phyloP scores from a whole-genome alignment of 2,329 filamentous ascomycete species.

The Orbilia javanica region DNA sequence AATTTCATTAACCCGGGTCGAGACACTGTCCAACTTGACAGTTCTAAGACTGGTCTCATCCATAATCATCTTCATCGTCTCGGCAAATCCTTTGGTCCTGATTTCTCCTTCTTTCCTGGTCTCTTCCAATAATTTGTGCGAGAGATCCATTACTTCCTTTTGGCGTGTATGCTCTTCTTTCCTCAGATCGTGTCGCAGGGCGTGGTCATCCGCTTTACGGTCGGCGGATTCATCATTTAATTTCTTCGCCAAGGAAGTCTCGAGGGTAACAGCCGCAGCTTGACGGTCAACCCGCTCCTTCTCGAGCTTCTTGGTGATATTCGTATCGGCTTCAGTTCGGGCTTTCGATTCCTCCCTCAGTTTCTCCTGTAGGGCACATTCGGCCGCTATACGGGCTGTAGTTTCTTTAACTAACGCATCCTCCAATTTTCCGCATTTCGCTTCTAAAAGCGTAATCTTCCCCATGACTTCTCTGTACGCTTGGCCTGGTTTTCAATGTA shows the following conservation, averaged over 20 bases:
- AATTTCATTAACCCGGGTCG: constrained; percentile 21
- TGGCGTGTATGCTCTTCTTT: constrained; percentile 15
- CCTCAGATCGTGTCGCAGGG: constrained; percentile 5
- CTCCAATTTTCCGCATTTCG: constrained; percentile 5
- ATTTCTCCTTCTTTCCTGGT: constrained; percentile 13
- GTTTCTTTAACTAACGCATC: constrained; percentile 14
- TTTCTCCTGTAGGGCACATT: constrained; percentile 11
- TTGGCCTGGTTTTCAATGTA: not conserved
- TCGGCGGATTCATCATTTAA: constrained; percentile 8
- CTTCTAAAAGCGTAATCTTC: constrained; percentile 9
- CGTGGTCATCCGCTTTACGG: constrained; percentile 16
- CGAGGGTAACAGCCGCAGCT: not conserved
- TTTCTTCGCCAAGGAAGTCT: constrained; percentile 7
- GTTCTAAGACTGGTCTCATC: constrained; percentile 12
- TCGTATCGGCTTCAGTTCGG: not conserved
- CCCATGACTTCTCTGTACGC: constrained; percentile 6
- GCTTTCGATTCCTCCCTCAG: constrained; percentile 2
- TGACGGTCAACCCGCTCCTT: constrained; percentile 7
- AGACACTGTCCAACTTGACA: constrained; percentile 18
- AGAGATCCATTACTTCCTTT: constrained; percentile 11
- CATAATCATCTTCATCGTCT: constrained; percentile 24
- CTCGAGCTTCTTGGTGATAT: not conserved
- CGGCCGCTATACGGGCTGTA: constrained; percentile 6
- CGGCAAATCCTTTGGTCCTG: constrained; percentile 9
- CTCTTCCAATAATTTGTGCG: constrained; percentile 7